Evolutionary conservation across 2,329 filamentous ascomycete genomes (phyloP), one percentile per base, ranked within the genome.

Genomic region (Verticillium isaacii): DNA sequence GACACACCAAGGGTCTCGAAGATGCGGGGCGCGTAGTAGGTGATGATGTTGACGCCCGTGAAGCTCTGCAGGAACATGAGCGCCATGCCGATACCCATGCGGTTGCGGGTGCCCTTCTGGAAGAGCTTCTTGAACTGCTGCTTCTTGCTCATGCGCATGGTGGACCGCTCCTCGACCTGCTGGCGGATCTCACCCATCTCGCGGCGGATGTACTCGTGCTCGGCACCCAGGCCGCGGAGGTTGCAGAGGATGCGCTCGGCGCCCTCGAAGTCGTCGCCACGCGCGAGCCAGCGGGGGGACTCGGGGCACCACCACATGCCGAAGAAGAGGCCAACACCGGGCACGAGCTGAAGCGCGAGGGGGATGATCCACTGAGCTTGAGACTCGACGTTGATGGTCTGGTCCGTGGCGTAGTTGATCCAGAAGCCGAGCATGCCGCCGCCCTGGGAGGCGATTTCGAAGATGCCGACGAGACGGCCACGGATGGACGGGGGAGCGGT

Each of bases 151-250:
- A 73, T 67, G 7, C 68, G 71, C 14, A 69, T 64, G 7, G 68
- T 72, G 39, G 67, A 72, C 39, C 67, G 67, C 60, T 85, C 82
- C 25, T 83, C 78, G 19, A 88, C 85, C 15, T 86, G 86, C 1
- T 77, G 73, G 45, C 80, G 80, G 64, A 88, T 87, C 63, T 88
- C 84, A 19, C 77, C 74, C 68, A 85, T 84, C 67, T 87, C 83
- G 15, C 73, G 69, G n/a, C 67, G 68, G 55, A 74, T 61, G 25
- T 65, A 65, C 32, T 65, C 64, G 25, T 65, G 62, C 23, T 65
- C 62, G 23, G 62, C 50, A 5, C 58, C 59, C 14, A 65, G 52
- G 6, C 64, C 62, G 2, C 64, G 60, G 8, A 82, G 68, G 39
- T 77, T 80, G 32, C 68, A 65, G 0, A 81, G 71, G 8, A 78